Percentiles rank a stretch among this genome's conserved stretches.
Evolutionary conservation across 139 green algal species (phyloP).

Genomic region (Pseudopediastrum boryanum): DNA sequence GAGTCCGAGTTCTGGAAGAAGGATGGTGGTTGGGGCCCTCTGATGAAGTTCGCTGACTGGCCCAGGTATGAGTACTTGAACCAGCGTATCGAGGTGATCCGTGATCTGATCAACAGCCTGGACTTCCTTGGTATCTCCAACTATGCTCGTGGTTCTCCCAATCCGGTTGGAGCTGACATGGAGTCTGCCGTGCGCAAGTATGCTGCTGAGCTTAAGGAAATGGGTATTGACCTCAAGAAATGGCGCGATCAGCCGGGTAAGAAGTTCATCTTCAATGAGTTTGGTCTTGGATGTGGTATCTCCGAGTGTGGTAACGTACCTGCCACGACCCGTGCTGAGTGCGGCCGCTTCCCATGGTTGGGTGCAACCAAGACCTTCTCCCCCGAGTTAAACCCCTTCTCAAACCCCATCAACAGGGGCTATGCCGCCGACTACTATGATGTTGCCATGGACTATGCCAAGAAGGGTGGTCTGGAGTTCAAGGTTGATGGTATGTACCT

Average conservation of each 20-base stretch:
- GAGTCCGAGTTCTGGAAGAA: constrained; percentile 14
- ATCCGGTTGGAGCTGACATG: background rate
- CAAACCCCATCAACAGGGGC: background rate
- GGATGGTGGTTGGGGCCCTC: constrained; percentile 4
- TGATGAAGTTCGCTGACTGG: constrained; percentile 6
- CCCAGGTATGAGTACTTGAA: background rate
- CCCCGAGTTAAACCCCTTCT: background rate
- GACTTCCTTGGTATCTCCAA: background rate
- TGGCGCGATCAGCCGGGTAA: background rate
- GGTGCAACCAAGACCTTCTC: background rate
- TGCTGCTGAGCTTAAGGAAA: background rate
- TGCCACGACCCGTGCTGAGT: background rate
- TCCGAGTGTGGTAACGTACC: constrained; percentile 10
- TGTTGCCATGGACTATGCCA: background rate
- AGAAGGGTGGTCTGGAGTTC: background rate
- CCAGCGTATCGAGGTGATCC: background rate
- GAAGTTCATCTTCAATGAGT: constrained; percentile 15
- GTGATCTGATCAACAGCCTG: background rate
- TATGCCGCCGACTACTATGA: background rate
- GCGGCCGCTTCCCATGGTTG: constrained; percentile 8
- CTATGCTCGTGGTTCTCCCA: background rate
- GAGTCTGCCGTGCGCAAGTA: constrained; percentile 4
- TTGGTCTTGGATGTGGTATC: background rate
- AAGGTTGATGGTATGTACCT: constrained; percentile 13
- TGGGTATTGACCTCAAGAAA: background rate